Evolutionary conservation across 2,329 filamentous ascomycete species (phyloP).

Genomic region (Metarhizium robertsii): DNA sequence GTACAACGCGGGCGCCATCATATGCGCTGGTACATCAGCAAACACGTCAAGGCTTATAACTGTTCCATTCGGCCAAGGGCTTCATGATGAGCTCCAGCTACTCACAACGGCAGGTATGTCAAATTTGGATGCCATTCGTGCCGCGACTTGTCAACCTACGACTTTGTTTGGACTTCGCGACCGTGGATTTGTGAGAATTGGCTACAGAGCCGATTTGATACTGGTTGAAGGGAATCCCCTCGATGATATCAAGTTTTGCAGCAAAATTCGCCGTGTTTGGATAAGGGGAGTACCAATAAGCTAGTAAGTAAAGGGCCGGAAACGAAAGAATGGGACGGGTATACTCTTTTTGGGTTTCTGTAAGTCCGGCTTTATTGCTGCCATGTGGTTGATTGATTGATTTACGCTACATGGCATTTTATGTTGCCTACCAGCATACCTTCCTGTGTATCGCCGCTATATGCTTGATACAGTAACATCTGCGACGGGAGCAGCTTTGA

Average conservation of each 20-base stretch:
- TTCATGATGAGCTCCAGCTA: slow-evolving; percentile 15
- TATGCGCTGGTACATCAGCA: slow-evolving; percentile 24
- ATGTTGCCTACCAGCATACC: too few species aligned
- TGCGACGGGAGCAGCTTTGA: too few species aligned
- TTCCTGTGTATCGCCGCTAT: too few species aligned
- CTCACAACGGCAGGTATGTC: slow-evolving; percentile 14
- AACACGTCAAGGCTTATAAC: slow-evolving; percentile 3
- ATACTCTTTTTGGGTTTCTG: too few species aligned
- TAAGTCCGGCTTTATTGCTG: too few species aligned
- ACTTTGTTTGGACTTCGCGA: slow-evolving; percentile 15
- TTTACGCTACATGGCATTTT: too few species aligned
- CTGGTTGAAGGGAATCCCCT: slow-evolving; percentile 20
- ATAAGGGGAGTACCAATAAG: not conserved
- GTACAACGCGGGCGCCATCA: slow-evolving; percentile 17
- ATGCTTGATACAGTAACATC: too few species aligned
- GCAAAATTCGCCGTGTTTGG: slow-evolving; percentile 2
- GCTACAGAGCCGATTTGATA: slow-evolving; percentile 19
- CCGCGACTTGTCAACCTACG: slow-evolving; percentile 14
- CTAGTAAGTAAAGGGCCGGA: not conserved
- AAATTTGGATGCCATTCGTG: slow-evolving; percentile 10
- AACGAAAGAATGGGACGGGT: too few species aligned
- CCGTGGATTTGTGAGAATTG: slow-evolving; percentile 16
- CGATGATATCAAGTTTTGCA: slow-evolving; percentile 14
- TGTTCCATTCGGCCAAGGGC: slow-evolving; percentile 10
- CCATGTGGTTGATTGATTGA: too few species aligned